These are phyloP conservation scores for Colletotrichum neosansevieriae DNA, from an alignment of 2,329 filamentous ascomycete genomes.

Conservation along the genomic window DNA sequence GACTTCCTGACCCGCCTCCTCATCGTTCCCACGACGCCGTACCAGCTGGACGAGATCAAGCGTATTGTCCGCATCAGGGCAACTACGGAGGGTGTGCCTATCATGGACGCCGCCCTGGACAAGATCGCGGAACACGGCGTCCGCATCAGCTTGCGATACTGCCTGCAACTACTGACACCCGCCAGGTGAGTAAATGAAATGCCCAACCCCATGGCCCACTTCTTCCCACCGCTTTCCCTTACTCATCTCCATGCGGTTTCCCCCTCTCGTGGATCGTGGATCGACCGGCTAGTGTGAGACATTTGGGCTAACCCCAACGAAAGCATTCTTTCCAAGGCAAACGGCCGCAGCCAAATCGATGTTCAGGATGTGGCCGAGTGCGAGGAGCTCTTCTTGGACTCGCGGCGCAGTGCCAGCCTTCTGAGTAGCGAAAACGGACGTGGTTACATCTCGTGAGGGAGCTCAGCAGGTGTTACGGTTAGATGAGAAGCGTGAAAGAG, in stretches of 20 bases:
- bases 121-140: conserved; percentile 90
- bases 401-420: conserved; percentile 79
- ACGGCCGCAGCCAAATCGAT: conserved; percentile 81
- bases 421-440: conserved; percentile 72
- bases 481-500: neutral
- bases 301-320: conserved; percentile 48
- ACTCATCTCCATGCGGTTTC: conserved; percentile 18
- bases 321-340: conserved; percentile 89
- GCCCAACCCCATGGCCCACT: neutral
- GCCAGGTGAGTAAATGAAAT: conserved; percentile 68
- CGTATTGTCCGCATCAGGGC: conserved; percentile 89
- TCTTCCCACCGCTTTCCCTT: conserved; percentile 25
- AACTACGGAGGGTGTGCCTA: conserved; percentile 81
- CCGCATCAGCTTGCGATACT: conserved; percentile 91
- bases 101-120: conserved; percentile 86
- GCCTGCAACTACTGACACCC: conserved; percentile 89
- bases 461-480: neutral
- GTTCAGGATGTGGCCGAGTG: conserved; percentile 83
- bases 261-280: conserved; percentile 29
- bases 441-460: conserved; percentile 71
- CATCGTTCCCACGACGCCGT: conserved; percentile 94
- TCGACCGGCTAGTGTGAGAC: conserved; percentile 46
- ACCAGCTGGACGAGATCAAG: conserved; percentile 89
- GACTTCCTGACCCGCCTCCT: conserved; percentile 94
- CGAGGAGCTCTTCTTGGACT: conserved; percentile 86